Evolutionary conservation across 345 rosid species (phyloP).

Genomic region (Salix purpurea): DNA sequence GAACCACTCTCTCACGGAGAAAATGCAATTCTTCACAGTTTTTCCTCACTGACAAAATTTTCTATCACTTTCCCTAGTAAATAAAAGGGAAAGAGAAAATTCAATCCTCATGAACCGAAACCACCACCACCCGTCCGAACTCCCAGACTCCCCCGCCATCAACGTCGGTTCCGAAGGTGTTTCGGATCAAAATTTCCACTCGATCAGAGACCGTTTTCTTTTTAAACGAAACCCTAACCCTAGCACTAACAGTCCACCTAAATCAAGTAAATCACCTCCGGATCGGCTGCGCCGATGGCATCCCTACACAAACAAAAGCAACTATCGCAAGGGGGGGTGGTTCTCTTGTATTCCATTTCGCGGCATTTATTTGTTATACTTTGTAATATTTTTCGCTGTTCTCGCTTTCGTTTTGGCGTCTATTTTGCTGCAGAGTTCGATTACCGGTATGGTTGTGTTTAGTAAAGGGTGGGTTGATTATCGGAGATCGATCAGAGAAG

Average conservation of each 20-base stretch:
- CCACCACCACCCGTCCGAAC: conserved; percentile 24
- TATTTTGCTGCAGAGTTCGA: conserved; percentile 73
- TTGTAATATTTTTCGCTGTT: conserved; percentile 50
- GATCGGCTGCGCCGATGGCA: conserved; percentile 44
- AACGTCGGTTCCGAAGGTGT: conserved; percentile 1
- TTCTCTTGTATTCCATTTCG: conserved; percentile 47
- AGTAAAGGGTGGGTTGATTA: conserved; percentile 49
- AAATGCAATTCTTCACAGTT: background rate
- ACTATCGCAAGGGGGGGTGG: conserved; percentile 59
- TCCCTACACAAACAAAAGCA: conserved; percentile 26
- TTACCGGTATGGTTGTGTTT: conserved; percentile 38
- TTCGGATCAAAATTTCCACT: conserved; percentile 30
- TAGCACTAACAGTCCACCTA: conserved; percentile 23
- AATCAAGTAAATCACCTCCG: conserved; percentile 29
- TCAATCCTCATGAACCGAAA: conserved; percentile 42
- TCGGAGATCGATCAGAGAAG: conserved; percentile 35
- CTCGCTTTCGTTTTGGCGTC: conserved; percentile 72
- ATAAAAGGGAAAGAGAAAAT: background rate
- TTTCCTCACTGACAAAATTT: background rate
- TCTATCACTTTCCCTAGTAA: background rate
- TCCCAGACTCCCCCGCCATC: conserved; percentile 6
- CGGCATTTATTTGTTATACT: conserved; percentile 61
- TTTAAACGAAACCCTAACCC: conserved; percentile 50
- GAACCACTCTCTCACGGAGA: no score
- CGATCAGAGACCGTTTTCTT: conserved; percentile 65